Conservation (phyloP, 1,139 yeast genomes). For the Sugiyamaella paludigena region DNA sequence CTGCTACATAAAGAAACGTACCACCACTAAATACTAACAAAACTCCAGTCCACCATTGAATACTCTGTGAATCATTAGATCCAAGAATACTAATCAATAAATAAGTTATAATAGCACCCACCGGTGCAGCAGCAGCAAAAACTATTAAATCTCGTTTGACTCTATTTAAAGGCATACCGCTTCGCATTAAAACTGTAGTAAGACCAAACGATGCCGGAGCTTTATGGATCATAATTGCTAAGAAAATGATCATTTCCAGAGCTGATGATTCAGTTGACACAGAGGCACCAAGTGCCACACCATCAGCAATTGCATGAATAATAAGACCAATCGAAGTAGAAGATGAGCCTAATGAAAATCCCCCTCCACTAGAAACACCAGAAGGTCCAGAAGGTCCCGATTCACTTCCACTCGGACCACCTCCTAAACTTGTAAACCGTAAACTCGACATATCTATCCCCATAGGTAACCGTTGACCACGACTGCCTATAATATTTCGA, state of each 20-base stretch:
- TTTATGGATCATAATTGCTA: conserved; percentile 67
- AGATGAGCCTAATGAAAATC: not conserved
- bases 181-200: conserved; percentile 52
- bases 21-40: conserved; percentile 66
- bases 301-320: conserved; percentile 70
- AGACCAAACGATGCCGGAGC: conserved; percentile 75
- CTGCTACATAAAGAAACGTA: conserved; percentile 67
- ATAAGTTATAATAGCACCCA: conserved; percentile 51
- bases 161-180: conserved; percentile 31
- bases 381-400: conserved; percentile 2
- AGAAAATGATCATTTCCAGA: conserved; percentile 51
- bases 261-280: conserved; percentile 47
- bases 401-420: not conserved
- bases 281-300: conserved; percentile 69
- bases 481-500: conserved; percentile 1
- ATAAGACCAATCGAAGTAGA: conserved; percentile 57
- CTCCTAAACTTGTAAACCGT: conserved; percentile 17
- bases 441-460: conserved; percentile 23
- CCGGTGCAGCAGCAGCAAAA: conserved; percentile 55
- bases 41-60: conserved; percentile 49
- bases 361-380: conserved; percentile 1
- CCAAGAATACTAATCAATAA: conserved; percentile 39
- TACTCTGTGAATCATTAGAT: conserved; percentile 26
- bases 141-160: conserved; percentile 45
- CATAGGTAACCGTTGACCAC: not conserved